Evolutionary conservation across 176 grass and related monocot species (phyloP), one percentile per base, ranked within the genome.

Genomic region (Elaeis guineensis): DNA sequence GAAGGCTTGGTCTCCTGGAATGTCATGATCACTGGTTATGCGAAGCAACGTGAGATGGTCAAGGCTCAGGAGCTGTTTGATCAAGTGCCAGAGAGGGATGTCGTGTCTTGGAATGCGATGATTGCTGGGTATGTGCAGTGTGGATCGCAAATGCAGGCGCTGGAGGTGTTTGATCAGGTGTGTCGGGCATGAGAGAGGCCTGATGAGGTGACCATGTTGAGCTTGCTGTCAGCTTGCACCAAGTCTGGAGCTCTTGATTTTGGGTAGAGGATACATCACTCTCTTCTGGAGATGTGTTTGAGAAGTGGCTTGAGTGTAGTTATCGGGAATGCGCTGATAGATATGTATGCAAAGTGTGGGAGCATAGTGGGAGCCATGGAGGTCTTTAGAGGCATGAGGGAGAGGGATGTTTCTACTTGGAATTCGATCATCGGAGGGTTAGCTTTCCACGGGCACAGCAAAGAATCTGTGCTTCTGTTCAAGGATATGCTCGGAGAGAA

Each of bases 291-390:
- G 30, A 81, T 62, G 66, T 85, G 60, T 54, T 59, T 61, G 2
- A 74, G 53, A 79, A 66, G 52, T 20, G 77, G 75, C 5, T 61
- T 84, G n/a, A 54, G 72, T 17, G 49, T 74, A 5, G 61, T 84
- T 69, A 71, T 87, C 0, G 72, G 77, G 17, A 96, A 96, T 65
- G 86, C 91, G 0, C 55, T 96, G 55, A 80, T 96, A 2, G 78
- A 87, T 64, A 85, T 96, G 86, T 90, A 90, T 65, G 74, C 91
- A 28, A 90, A 96, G 65, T 90, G 86, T 19, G 86, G 91, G 51
- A 68, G 65, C 52, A 55, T 68, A 20, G 71, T 69, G 65, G 61
- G 74, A 55, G 79, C 80, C 78, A 61, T 75, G 39, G 67, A 85
- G 55, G 78, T 82, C 44, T 85, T 90, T 52, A 19, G 51, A 65